Base-by-base conservation (phyloP, 106 monocot genomes). In the Acorus calamus region DNA sequence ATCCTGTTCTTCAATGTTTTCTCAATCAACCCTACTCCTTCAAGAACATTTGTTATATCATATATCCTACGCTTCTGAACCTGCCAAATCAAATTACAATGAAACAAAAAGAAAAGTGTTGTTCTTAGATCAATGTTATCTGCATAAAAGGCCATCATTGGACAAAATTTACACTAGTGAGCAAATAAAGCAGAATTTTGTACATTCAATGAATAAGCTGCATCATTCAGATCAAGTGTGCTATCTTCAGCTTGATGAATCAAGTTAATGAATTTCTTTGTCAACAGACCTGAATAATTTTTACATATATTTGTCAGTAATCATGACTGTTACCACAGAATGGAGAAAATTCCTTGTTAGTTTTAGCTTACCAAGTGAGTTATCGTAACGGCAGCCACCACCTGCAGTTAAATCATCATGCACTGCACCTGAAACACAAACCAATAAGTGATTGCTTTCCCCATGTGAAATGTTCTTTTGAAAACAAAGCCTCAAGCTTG, bases 41-140 rank as follows among this genome's bases (percentile, higher is more conserved):
- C 94, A 68, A 94, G 83, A 74, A 94, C 94, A 77, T 94, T 94
- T 46, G 94, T 94, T 74, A 94, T 94, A 67, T 94, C 94, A 85
- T 94, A 94, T 63, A 94, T 94, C 69, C 94, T 80, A 66, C 94
- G 79, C 70, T 94, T 94, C 53, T 94, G 94, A 50, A 94, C 94
- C 94, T 94, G 71, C 47, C 59, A 55, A 59, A 50, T 42, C 43
- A 77, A 47, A 56, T 6, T 4, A 67, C 52, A 64, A 64, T 43
- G 3, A 52, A 52, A 65, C 44, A 52, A 56, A 4, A 67, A 62
- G 45, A 12, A 58, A 28, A 28, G 28, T 28, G 28, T 28, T 28
- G 28, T 0, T 28, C 28, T 28, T 28, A 28, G 28, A 28, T 28
- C 28, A 28, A 28, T 28, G 28, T 28, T 28, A 28, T 28, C 28